phyloP scores from a whole-genome alignment of 1,139 yeast species.

The Arxiozyma heterogenica region DNA sequence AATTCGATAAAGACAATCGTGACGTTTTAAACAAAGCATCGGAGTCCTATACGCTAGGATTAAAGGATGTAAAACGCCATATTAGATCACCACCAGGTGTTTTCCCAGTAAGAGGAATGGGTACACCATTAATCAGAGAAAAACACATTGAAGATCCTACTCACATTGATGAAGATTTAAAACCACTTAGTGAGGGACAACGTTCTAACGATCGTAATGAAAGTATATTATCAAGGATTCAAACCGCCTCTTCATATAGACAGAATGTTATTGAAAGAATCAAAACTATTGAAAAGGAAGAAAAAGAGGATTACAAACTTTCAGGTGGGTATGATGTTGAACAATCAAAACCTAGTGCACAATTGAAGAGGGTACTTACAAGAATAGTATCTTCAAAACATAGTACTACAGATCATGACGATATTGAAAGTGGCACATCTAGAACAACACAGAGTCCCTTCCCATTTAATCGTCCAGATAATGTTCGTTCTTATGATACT shows the following conservation, averaged over 20 bases:
- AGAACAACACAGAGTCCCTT: slow-evolving; percentile 20
- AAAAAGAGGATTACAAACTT: slow-evolving; percentile 21
- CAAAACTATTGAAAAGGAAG: slow-evolving; percentile 18
- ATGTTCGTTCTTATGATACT: background rate
- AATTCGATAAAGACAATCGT: background rate
- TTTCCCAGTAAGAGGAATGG: slow-evolving; percentile 74
- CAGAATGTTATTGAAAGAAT: slow-evolving; percentile 5
- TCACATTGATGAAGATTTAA: background rate
- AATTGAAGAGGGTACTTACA: slow-evolving; percentile 28
- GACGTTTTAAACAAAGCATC: background rate
- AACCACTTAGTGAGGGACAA: background rate
- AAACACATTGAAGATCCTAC: slow-evolving; percentile 43
- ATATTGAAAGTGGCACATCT: slow-evolving; percentile 8
- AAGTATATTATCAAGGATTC: background rate
- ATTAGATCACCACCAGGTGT: slow-evolving; percentile 60
- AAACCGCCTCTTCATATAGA: background rate
- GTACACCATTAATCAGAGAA: slow-evolving; percentile 48
- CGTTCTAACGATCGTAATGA: background rate
- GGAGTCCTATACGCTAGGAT: background rate
- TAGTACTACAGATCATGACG: background rate
- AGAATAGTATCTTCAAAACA: slow-evolving; percentile 8
- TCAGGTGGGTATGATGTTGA: slow-evolving; percentile 30
- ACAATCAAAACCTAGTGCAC: slow-evolving; percentile 31
- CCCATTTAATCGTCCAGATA: slow-evolving; percentile 13
- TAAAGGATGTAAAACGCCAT: slow-evolving; percentile 1